Conservation (phyloP, 2,329 filamentous ascomycete genomes). For the Cladorrhinum sp. region DNA sequence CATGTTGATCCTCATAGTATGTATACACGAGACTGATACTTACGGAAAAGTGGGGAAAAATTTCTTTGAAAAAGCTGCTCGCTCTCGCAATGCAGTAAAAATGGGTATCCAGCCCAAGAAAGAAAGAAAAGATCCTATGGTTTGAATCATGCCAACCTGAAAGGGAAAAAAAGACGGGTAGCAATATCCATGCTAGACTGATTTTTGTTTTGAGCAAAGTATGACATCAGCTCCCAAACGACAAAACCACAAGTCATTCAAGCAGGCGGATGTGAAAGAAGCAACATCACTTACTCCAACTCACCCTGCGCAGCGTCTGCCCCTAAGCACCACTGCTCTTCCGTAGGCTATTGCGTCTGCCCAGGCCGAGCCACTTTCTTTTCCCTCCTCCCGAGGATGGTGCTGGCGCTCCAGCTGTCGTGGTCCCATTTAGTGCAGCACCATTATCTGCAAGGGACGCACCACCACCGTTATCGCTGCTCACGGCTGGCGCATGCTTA, state of each 20-base stretch:
- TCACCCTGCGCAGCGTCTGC: constrained; percentile 2
- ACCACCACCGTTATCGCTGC: constrained; percentile 1
- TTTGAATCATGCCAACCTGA: neutral
- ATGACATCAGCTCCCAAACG: neutral
- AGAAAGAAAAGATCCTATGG: neutral
- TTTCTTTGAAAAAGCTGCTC: neutral
- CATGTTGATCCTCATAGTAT: neutral
- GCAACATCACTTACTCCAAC: neutral
- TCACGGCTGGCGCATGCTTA: neutral
- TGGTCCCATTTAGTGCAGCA: neutral
- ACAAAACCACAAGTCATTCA: neutral
- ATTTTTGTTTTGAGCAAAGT: neutral
- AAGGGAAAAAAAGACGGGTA: neutral
- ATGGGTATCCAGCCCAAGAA: neutral
- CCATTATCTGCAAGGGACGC: constrained; percentile 2
- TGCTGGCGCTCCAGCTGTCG: neutral
- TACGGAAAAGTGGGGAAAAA: neutral
- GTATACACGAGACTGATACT: neutral
- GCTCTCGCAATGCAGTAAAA: neutral
- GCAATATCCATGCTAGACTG: neutral
- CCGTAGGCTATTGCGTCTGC: constrained; percentile 32
- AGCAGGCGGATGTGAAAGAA: neutral
- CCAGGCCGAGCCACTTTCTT: constrained; percentile 36
- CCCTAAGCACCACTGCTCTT: constrained; percentile 25
- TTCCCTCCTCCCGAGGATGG: constrained; percentile 19